Evolutionary conservation across 1,284 basidiomycete species (phyloP).

Genomic region (Chiua sp.): DNA sequence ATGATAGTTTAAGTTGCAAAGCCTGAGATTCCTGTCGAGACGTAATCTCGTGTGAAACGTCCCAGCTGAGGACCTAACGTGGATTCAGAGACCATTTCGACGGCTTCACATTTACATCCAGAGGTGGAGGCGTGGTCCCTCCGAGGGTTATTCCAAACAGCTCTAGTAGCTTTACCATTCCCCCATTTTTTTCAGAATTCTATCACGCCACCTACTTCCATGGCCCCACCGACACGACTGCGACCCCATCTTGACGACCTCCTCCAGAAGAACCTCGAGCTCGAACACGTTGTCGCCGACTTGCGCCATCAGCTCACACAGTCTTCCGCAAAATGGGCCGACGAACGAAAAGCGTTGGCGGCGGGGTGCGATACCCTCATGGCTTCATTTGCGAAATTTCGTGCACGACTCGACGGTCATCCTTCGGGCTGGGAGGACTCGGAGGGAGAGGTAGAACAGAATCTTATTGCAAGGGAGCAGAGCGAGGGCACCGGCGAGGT

Average conservation of each 20-base stretch:
- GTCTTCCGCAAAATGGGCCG: constrained; percentile 36
- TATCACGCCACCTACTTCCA: constrained; percentile 3
- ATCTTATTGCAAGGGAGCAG: constrained; percentile 20
- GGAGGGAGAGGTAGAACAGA: constrained; percentile 33
- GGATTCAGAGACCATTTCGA: constrained; percentile 1
- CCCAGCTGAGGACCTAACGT: background rate
- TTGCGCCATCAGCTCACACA: constrained; percentile 36
- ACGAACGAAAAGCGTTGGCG: constrained; percentile 31
- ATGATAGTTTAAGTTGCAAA: background rate
- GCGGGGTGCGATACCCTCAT: constrained; percentile 32
- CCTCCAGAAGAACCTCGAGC: constrained; percentile 34
- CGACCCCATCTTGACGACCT: constrained; percentile 35
- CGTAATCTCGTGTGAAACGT: constrained; percentile 24
- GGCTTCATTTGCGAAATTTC: constrained; percentile 39
- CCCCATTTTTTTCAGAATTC: background rate
- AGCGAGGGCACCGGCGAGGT: constrained; percentile 26
- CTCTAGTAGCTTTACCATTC: constrained; percentile 2
- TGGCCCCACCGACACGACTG: constrained; percentile 32
- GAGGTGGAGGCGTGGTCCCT: background rate
- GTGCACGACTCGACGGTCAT: constrained; percentile 30
- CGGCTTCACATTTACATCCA: constrained; percentile 1
- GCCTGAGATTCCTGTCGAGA: constrained; percentile 1
- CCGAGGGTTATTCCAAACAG: background rate
- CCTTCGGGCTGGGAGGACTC: constrained; percentile 27
- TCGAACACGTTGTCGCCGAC: constrained; percentile 34